Evolutionary conservation across 1,284 basidiomycete species (phyloP), one percentile per base, ranked within the genome.

Genomic region (Anthracocystis panici-leucophaei): DNA sequence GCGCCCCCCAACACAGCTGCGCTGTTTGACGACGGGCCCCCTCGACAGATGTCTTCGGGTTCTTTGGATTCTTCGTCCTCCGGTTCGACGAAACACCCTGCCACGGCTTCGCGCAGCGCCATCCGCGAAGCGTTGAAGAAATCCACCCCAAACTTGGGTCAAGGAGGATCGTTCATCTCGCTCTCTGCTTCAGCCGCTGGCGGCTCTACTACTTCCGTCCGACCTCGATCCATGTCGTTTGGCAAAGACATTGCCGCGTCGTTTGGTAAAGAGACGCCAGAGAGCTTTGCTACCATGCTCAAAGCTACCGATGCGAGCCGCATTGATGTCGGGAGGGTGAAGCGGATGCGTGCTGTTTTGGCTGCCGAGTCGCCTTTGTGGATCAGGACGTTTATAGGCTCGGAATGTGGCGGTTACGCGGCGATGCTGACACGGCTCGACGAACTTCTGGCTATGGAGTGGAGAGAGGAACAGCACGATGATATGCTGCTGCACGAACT

Each of bases 381-480:
- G 96, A 91, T 97, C n/a, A 89, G 92, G 70, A 90, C 91, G n/a
- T 99, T 98, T 83, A 83, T 97, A 45, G 89, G 89, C 53, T 85
- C 89, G 11, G 65, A 75, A 23, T 65, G 61, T 21, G 93, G 94
- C 7, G 96, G 97, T 1, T 99, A 98, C 81, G 88, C 89, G 5
- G 91, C 92, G 0, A 87, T 99, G 41, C 86, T 97, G 25, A 91
- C 91, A 1, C 89, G 94, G 50, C 86, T 99, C n/a, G 92, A 94
- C 69, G 96, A 99, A 85, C 88, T 99, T 11, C 88, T 99, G 0
- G 92, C 94, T 74, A 90, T 98, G 53, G 96, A 99, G 87, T 99
- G 96, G 96, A 91, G 95, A 71, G 96, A 98, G 85, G 96, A 99
- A 84, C 95, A 97, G 84, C 95, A 97, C 79, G 96, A 97, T 82